phyloP scores from a whole-genome alignment of 148 eudicot genomes.

The Chenopodium quinoa region DNA sequence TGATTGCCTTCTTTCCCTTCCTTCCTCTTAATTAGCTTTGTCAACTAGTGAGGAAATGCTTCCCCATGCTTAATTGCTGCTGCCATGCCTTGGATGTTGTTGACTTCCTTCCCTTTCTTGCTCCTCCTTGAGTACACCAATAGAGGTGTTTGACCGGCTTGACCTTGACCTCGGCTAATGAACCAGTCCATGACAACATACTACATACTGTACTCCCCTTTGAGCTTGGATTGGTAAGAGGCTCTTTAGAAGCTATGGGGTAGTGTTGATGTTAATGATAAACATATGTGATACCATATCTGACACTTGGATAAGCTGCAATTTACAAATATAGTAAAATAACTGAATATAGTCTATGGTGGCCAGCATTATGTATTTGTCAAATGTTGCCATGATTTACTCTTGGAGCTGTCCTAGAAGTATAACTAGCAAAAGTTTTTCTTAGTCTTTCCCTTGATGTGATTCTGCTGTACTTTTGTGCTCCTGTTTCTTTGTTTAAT shows the following conservation, averaged over 20 bases:
- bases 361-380: neutral
- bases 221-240: neutral
- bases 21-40: too few species aligned
- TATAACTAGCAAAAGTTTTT: neutral
- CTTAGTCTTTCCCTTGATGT: neutral
- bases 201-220: neutral
- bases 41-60: too few species aligned
- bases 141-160: too few species aligned
- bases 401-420: neutral
- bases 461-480: slow-evolving; percentile 7
- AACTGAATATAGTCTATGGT: neutral
- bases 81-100: too few species aligned
- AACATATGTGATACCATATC: neutral
- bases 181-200: neutral
- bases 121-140: too few species aligned
- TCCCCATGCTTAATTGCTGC: too few species aligned
- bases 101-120: too few species aligned
- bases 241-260: neutral
- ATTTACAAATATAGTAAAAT: neutral
- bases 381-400: neutral
- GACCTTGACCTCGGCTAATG: too few species aligned
- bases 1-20: too few species aligned
- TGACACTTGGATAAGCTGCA: neutral
- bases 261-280: neutral
- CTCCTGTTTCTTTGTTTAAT: neutral